A percentile compares a stretch with the other conserved stretches of the same genome.
These are phyloP conservation scores for Volvox reticuliferus DNA, from an alignment of 139 green algal species.

Conservation along the genomic window DNA sequence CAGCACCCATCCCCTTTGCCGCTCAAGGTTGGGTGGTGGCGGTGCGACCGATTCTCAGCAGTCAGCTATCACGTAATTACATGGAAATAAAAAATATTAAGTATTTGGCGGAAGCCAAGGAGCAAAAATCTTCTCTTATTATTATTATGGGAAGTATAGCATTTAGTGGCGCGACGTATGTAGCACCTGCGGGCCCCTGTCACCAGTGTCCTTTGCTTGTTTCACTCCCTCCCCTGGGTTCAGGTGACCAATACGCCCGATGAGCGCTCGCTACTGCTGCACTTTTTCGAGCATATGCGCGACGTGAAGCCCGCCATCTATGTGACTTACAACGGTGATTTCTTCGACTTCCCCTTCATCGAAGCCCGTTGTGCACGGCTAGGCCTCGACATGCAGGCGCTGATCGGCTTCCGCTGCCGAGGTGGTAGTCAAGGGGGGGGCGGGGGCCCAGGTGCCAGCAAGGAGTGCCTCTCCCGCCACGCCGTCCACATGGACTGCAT, in stretches of 20 bases:
- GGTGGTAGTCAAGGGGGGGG: not conserved
- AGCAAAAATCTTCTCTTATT: too few relatives aligned
- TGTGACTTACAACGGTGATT: conserved; percentile 99
- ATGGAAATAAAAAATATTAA: too few relatives aligned
- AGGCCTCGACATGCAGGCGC: conserved; percentile 87
- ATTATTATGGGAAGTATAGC: too few relatives aligned
- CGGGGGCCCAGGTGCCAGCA: not conserved
- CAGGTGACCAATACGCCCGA: conserved; percentile 88
- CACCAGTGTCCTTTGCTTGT: too few relatives aligned
- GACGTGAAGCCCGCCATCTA: conserved; percentile 90
- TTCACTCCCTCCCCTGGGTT: not conserved
- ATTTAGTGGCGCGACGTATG: not conserved
- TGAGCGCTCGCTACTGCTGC: conserved; percentile 84
- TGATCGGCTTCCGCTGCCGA: conserved; percentile 82
- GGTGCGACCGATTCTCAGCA: too few relatives aligned
- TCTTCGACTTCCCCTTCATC: conserved; percentile 98
- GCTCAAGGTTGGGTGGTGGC: too few relatives aligned
- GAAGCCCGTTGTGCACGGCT: conserved; percentile 84
- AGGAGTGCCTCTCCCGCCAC: conserved; percentile 73
- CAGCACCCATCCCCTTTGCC: too few relatives aligned
- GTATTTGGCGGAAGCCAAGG: too few relatives aligned
- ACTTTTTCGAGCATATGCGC: conserved; percentile 95
- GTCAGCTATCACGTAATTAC: too few relatives aligned
- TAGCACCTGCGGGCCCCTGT: not conserved
- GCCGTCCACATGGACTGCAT: conserved; percentile 97